Percentiles rank a stretch among this genome's conserved stretches.
phyloP scores from a whole-genome alignment of 2,329 filamentous ascomycete genomes.

The Aspergillus sp. region DNA sequence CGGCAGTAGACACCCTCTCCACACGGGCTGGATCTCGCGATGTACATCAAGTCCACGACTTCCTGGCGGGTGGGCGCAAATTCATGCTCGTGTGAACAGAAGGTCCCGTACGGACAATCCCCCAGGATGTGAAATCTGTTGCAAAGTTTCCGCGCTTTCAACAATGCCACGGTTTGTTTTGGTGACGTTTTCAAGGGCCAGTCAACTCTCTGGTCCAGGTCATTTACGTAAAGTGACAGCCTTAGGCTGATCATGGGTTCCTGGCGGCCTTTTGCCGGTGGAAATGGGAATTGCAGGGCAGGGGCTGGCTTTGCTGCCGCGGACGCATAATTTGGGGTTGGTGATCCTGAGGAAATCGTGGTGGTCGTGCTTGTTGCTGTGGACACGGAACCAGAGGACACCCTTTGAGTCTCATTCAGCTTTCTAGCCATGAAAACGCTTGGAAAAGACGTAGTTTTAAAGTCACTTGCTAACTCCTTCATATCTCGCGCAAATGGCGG shows the following conservation, averaged over 20 bases:
- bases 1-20: slow-evolving; percentile 26
- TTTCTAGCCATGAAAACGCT: slow-evolving; percentile 15
- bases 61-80: slow-evolving; percentile 18
- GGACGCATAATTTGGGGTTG: slow-evolving; percentile 16
- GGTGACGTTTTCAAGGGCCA: slow-evolving; percentile 17
- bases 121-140: slow-evolving; percentile 35
- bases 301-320: not conserved
- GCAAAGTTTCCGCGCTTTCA: slow-evolving; percentile 34
- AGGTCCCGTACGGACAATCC: slow-evolving; percentile 13
- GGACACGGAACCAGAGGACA: not conserved
- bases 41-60: slow-evolving; percentile 27
- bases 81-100: slow-evolving; percentile 30
- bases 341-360: slow-evolving; percentile 6
- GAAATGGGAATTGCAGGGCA: not conserved
- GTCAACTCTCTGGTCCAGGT: slow-evolving; percentile 24
- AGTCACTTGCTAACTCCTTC: slow-evolving; percentile 24
- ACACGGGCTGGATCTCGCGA: slow-evolving; percentile 33
- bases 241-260: not conserved
- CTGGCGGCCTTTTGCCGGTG: not conserved
- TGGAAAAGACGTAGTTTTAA: slow-evolving; percentile 14
- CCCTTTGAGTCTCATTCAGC: not conserved
- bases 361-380: not conserved
- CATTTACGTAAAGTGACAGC: slow-evolving; percentile 6
- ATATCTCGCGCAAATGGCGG: slow-evolving; percentile 39
- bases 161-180: slow-evolving; percentile 16